Evolutionary conservation across 768 basidiomycete species (phyloP).

Genomic region (Leccinum incarnatum): DNA sequence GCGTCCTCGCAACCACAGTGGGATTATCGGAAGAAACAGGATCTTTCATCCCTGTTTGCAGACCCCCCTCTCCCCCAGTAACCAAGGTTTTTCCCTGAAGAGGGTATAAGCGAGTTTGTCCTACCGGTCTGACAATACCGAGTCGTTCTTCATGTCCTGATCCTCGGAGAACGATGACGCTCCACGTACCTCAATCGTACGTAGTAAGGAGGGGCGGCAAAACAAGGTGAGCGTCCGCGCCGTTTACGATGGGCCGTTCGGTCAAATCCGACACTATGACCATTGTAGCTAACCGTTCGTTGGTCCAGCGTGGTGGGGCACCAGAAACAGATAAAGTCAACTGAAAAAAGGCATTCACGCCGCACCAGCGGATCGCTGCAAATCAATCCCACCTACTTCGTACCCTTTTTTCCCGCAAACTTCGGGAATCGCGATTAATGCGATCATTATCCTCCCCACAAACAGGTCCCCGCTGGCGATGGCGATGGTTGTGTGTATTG

Average conservation of each 20-base stretch:
- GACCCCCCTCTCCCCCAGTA: background rate
- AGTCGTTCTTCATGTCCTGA: constrained; percentile 4
- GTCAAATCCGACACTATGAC: constrained; percentile 1
- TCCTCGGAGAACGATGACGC: constrained; percentile 5
- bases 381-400: background rate
- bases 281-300: constrained; percentile 1
- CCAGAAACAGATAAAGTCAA: background rate
- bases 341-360: constrained; percentile 1
- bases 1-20: constrained; percentile 11
- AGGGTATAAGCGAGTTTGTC: background rate
- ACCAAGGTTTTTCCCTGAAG: background rate
- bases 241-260: background rate
- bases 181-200: background rate
- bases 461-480: background rate
- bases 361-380: background rate
- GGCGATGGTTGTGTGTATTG: background rate
- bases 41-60: background rate
- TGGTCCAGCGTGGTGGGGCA: background rate
- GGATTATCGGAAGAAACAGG: background rate
- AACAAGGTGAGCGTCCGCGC: background rate
- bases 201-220: background rate
- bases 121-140: background rate
- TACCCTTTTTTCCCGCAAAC: background rate
- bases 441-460: background rate
- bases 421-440: background rate